These are phyloP conservation scores for Aspergillus intermedius DNA, from an alignment of 2,329 filamentous ascomycete genomes.

Conservation along the genomic window DNA sequence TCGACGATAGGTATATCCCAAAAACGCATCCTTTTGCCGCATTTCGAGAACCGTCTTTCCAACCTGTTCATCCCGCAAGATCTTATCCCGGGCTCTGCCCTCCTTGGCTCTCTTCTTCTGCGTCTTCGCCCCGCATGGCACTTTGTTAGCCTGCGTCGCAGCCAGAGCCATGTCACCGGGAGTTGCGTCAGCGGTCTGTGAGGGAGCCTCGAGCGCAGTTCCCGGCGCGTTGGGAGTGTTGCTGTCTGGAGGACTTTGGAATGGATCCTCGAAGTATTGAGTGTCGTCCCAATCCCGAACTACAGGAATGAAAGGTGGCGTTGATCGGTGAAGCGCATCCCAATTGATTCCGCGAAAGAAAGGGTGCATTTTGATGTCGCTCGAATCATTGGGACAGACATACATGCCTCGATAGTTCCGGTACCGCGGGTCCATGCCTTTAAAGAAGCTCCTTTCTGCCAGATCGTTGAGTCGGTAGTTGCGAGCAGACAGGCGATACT, in stretches of 20 bases:
- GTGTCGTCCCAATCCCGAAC: slow-evolving; percentile 66
- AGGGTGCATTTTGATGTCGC: slow-evolving; percentile 80
- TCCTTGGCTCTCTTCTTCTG: slow-evolving; percentile 51
- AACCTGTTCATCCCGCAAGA: slow-evolving; percentile 66
- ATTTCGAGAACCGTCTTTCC: slow-evolving; percentile 67
- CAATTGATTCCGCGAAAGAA: slow-evolving; percentile 79
- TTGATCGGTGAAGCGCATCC: slow-evolving; percentile 63
- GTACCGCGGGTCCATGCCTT: slow-evolving; percentile 25
- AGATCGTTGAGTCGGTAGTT: slow-evolving; percentile 65
- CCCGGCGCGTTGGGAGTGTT: background rate
- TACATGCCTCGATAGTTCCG: slow-evolving; percentile 49
- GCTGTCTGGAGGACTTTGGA: background rate
- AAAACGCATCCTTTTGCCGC: slow-evolving; percentile 74
- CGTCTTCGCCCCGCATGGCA: slow-evolving; percentile 19
- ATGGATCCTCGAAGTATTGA: slow-evolving; percentile 71
- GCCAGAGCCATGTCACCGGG: background rate
- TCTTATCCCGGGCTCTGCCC: slow-evolving; percentile 75
- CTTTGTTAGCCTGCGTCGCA: background rate
- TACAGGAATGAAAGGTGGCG: slow-evolving; percentile 73
- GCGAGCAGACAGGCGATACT: slow-evolving; percentile 67
- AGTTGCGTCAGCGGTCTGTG: background rate
- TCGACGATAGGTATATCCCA: slow-evolving; percentile 77
- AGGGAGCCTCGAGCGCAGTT: background rate
- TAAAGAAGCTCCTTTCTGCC: slow-evolving; percentile 26
- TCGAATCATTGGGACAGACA: slow-evolving; percentile 76